These are phyloP conservation scores for Hylodesmum podocarpum DNA, from an alignment of 306 rosid species.

Conservation along the genomic window DNA sequence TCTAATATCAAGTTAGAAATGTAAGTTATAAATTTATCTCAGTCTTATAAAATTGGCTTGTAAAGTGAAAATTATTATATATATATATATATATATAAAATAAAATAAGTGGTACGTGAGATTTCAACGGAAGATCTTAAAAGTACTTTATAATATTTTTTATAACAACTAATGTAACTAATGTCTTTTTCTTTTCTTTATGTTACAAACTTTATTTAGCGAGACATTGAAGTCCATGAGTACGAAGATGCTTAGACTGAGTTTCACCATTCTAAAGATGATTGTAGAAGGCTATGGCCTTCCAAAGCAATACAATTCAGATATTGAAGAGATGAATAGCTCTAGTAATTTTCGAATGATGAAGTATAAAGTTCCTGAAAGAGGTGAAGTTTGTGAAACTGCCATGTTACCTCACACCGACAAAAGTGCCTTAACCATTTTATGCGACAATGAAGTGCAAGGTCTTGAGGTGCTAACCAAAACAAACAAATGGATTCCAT, in stretches of 20 bases:
- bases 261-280: constrained; percentile 41
- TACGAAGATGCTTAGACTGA: constrained; percentile 39
- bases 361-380: constrained; percentile 49
- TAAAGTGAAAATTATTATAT: too few species aligned
- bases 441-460: constrained; percentile 54
- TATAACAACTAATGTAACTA: too few species aligned
- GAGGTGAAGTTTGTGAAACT: neutral
- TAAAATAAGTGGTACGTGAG: too few species aligned
- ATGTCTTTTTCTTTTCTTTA: neutral
- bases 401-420: constrained; percentile 56
- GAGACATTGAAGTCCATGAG: constrained; percentile 43
- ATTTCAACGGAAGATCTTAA: too few species aligned
- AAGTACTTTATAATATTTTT: too few species aligned
- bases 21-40: too few species aligned
- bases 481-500: constrained; percentile 46
- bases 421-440: constrained; percentile 40
- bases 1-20: too few species aligned
- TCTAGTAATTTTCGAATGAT: constrained; percentile 31
- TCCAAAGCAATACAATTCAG: constrained; percentile 38
- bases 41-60: too few species aligned
- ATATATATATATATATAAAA: too few species aligned
- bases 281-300: constrained; percentile 45
- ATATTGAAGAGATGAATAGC: constrained; percentile 33
- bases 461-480: constrained; percentile 55
- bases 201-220: constrained; percentile 9